phyloP scores from a whole-genome alignment of 192 early-diverging fungal genomes.

The Rhizophagus clarus region DNA sequence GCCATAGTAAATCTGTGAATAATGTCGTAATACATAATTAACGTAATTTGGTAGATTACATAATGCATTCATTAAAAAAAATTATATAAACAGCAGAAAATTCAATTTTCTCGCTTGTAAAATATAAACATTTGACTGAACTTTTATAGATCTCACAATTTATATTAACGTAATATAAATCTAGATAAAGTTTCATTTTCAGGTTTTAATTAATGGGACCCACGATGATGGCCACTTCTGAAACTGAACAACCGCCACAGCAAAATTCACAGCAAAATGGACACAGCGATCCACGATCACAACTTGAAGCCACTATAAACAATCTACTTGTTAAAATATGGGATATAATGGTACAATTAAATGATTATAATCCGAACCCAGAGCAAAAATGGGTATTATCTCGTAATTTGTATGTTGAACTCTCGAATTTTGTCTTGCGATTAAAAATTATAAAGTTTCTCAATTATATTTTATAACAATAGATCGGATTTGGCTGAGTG shows the following conservation, averaged over 20 bases:
- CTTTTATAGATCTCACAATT: background rate
- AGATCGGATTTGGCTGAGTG: background rate
- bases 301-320: slow-evolving; percentile 1
- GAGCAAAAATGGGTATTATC: slow-evolving; percentile 1
- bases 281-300: slow-evolving; percentile 14
- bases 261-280: slow-evolving; percentile 17
- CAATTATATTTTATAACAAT: background rate
- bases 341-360: slow-evolving; percentile 21
- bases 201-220: slow-evolving; percentile 19
- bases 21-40: background rate
- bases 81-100: background rate
- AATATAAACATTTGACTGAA: no score
- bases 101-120: background rate
- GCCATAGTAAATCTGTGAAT: background rate
- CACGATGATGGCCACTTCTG: slow-evolving; percentile 7
- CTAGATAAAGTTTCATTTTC: background rate
- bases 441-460: background rate
- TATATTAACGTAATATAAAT: background rate
- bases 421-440: background rate
- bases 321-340: slow-evolving; percentile 12
- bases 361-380: background rate
- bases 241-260: background rate
- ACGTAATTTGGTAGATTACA: background rate
- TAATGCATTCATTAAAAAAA: background rate
- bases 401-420: background rate